phyloP scores from a whole-genome alignment of 2,329 filamentous ascomycete species.

The Nemania diffusa region DNA sequence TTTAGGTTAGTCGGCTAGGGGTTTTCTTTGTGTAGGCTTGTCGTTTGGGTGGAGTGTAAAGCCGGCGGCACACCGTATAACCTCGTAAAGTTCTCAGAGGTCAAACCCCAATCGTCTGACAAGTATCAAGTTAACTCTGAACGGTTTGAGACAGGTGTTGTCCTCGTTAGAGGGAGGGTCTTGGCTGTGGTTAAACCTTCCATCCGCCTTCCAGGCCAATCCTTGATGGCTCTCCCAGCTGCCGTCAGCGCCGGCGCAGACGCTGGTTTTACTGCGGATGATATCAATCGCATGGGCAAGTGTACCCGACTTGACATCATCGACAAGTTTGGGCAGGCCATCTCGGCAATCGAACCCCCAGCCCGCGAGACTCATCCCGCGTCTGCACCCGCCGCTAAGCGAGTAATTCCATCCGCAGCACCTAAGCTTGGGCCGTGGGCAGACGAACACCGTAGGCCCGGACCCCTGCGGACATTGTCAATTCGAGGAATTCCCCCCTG shows the following conservation, averaged over 20 bases:
- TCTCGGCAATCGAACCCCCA: constrained; percentile 21
- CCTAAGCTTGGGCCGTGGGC: not conserved
- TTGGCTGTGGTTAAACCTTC: constrained; percentile 4
- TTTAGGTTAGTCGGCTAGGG: no score
- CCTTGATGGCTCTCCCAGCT: not conserved
- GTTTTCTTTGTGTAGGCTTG: no score
- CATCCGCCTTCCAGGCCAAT: not conserved
- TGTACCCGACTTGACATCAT: constrained; percentile 56
- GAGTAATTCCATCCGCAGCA: not conserved
- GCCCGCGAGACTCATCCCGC: not conserved
- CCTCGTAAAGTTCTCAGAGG: no score
- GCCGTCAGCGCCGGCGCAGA: not conserved
- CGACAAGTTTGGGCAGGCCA: constrained; percentile 61
- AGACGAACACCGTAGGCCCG: constrained; percentile 38
- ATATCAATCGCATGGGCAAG: not conserved
- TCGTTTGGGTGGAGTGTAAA: no score
- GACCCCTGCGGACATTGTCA: not conserved
- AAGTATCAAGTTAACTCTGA: no score
- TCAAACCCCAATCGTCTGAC: no score
- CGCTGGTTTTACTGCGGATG: not conserved
- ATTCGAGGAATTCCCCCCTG: constrained; percentile 51
- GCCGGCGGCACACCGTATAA: no score
- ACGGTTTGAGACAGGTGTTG: no score
- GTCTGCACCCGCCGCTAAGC: not conserved
- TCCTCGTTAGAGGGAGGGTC: no score